A percentile compares a stretch with the other conserved stretches of the same genome.
Evolutionary conservation across 345 rosid species (phyloP).

Genomic region (Erysimum cheiranthoides): DNA sequence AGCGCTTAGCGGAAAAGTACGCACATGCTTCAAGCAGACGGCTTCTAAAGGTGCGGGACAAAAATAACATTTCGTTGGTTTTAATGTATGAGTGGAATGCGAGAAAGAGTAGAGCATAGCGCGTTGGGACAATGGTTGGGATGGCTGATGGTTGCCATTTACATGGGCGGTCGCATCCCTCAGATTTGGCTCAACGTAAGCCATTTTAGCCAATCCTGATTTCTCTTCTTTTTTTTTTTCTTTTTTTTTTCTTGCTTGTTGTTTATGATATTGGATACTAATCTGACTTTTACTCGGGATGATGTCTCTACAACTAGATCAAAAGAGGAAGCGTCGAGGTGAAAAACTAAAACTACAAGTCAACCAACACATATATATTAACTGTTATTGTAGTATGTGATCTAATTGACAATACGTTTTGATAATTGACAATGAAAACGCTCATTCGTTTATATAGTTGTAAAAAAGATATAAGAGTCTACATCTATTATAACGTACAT

Average conservation of each 20-base stretch:
- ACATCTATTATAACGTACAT: too few relatives aligned
- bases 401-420: background rate
- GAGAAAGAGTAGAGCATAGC: conserved; percentile 58
- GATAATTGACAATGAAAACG: background rate
- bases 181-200: conserved; percentile 90
- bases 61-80: background rate
- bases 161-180: conserved; percentile 96
- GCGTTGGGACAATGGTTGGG: conserved; percentile 86
- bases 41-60: conserved; percentile 51
- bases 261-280: conserved; percentile 26
- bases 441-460: too few relatives aligned
- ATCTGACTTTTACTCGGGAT: background rate
- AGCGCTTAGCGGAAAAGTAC: conserved; percentile 50
- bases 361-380: background rate
- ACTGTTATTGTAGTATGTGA: background rate
- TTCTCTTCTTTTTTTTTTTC: background rate
- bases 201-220: background rate
- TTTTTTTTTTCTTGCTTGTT: background rate
- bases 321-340: conserved; percentile 97
- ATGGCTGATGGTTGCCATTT: conserved; percentile 98
- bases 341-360: conserved; percentile 15
- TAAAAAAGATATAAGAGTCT: too few relatives aligned
- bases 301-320: conserved; percentile 59
- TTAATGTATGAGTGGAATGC: background rate
- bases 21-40: conserved; percentile 51